Evolutionary conservation across 805 yeast species (phyloP).

Genomic region (Saccharomycopsis fodiens): DNA sequence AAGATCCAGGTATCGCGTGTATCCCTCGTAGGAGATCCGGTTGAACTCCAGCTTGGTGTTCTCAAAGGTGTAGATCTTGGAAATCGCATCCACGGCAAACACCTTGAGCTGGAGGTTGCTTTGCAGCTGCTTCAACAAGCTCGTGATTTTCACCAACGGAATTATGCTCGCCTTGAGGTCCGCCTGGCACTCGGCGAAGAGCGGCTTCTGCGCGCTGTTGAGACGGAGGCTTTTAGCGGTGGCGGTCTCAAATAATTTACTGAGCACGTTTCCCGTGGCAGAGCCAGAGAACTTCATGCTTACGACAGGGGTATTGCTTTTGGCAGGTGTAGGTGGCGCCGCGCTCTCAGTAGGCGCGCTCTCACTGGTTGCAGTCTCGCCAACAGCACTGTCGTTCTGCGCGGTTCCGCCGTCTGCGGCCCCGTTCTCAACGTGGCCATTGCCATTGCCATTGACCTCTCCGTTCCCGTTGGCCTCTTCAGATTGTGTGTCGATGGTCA

Average conservation of each 20-base stretch:
- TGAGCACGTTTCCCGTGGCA: constrained; percentile 16
- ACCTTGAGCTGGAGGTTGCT: constrained; percentile 18
- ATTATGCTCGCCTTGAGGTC: constrained; percentile 4
- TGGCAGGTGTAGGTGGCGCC: not conserved
- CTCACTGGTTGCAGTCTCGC: not conserved
- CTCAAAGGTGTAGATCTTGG: constrained; percentile 20
- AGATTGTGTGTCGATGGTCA: no score
- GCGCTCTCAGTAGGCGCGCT: not conserved
- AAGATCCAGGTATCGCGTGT: constrained; percentile 13
- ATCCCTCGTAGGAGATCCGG: constrained; percentile 8
- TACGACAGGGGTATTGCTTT: not conserved
- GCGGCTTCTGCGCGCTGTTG: constrained; percentile 12
- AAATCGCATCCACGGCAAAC: constrained; percentile 15
- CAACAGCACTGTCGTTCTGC: not conserved
- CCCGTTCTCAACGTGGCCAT: not conserved
- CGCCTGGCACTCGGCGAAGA: constrained; percentile 3
- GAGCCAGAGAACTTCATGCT: constrained; percentile 4
- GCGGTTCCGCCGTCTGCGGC: not conserved
- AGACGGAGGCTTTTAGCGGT: constrained; percentile 10
- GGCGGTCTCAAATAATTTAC: constrained; percentile 13
- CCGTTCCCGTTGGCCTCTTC: not conserved
- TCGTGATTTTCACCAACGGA: constrained; percentile 11
- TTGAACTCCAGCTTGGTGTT: constrained; percentile 12
- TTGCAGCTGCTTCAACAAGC: constrained; percentile 5
- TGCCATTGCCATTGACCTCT: not conserved